Evolutionary conservation across 495 filamentous ascomycete genomes (phyloP), one percentile per base, ranked within the genome.

Genomic region (Astrocystis sublimbata): DNA sequence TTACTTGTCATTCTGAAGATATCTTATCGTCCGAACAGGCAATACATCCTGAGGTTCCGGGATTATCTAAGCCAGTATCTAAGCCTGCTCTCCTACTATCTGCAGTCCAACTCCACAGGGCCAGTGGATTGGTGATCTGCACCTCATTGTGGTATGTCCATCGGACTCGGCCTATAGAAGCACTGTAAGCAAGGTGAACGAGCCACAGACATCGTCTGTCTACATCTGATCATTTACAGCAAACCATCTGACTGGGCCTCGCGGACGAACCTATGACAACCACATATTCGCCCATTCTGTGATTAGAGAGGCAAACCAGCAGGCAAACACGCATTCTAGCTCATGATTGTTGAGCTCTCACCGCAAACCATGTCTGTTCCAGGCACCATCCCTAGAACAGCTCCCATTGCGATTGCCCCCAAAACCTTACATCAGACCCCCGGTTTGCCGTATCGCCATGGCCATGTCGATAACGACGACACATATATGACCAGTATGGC

Each of bases 341-440:
- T 41, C 58, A 52, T 60, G 58, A 41, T 60, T 52, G 26, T 60
- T 43, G 46, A 60, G 42, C 6, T 43, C 23, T 36, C 58, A 13
- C 47, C 76, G 62, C 72, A 64, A 73, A 65, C 68, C 76, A 84
- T 84, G 81, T 78, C 81, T 52, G 73, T 73, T 64, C 73, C 79
- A 66, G 73, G 71, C 62, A 64, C 76, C 63, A 72, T 84, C 73
- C 73, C 78, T 19, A 75, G 82, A 71, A 83, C 81, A 73, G 79
- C 76, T 65, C 82, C 82, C 66, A 85, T 85, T 64, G 78, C 81
- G 67, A 85, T 85, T 65, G 81, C 82, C 54, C 76, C 82, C 66
- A 81, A 82, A 70, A 79, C 79, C 38, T 73, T 78, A 54, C 70
- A 65, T 52, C 75, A 73, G 36, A 40, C 35, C 43, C 53, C 54